A percentile compares a stretch with the other conserved stretches of the same genome.
These are phyloP conservation scores for Zygnema circumcarinatum DNA, from an alignment of 139 green algal species.

Conservation along the genomic window DNA sequence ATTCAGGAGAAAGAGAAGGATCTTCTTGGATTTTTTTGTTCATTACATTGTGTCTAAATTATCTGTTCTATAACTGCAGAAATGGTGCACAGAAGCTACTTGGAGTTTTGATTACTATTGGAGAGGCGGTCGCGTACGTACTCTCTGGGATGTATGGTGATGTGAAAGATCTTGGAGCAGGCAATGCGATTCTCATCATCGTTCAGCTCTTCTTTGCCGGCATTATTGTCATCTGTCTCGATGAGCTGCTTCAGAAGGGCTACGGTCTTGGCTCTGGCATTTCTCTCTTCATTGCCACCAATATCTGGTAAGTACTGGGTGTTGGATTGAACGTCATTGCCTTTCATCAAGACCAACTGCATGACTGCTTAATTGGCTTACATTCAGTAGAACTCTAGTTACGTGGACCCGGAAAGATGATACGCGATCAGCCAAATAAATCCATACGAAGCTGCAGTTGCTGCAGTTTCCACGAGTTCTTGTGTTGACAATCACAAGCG, in stretches of 20 bases:
- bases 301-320: conserved; percentile 94
- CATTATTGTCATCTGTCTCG: conserved; percentile 98
- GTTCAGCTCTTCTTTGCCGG: conserved; percentile 95
- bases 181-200: conserved; percentile 96
- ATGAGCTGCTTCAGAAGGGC: conserved; percentile 95
- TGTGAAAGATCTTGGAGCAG: conserved; percentile 87
- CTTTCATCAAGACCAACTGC: too few species aligned
- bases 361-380: too few species aligned
- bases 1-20: too few species aligned
- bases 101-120: conserved; percentile 98
- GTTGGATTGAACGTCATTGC: neutral
- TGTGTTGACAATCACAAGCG: too few species aligned
- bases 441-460: too few species aligned
- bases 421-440: too few species aligned
- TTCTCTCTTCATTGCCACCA: conserved; percentile 99
- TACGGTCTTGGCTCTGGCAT: conserved; percentile 98
- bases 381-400: too few species aligned
- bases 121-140: conserved; percentile 98
- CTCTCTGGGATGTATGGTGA: conserved; percentile 98
- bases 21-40: too few species aligned
- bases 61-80: conserved; percentile 61
- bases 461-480: too few species aligned
- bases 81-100: conserved; percentile 96
- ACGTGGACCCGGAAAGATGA: too few species aligned
- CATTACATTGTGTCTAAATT: too few species aligned